Evolutionary conservation across 1,284 basidiomycete species (phyloP), one percentile per base, ranked within the genome.

Genomic region (Apiotrichum mycotoxinovorans): DNA sequence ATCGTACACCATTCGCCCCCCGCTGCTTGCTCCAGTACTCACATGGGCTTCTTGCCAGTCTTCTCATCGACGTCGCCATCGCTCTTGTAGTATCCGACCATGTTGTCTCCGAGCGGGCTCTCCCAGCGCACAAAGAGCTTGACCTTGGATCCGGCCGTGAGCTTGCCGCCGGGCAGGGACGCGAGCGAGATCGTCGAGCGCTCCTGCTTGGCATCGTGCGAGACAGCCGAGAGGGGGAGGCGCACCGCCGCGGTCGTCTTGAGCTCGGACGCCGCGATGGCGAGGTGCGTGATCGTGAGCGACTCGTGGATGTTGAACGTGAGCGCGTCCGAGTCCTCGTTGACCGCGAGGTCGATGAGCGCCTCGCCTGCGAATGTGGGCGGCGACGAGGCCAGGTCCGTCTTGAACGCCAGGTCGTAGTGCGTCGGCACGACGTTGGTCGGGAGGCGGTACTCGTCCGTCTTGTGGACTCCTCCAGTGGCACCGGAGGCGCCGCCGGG

Each of bases 321-420:
- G 66, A 95, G 78, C 12, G 77, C 77, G 14, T 68, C 60, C 2
- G 89, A 90, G 60, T 86, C 83, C 61, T 84, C 77, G 53, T 82
- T 76, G 54, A 95, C 79, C 57, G 90, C 82, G 58, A 97, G 79
- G 65, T 88, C 89, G 63, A 92, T 84, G 66, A 85, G 84, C 33
- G 87, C 89, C 56, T 87, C 82, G 42, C 94, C 94, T 40, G 85
- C 81, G 72, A 93, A 97, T 22, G 63, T 54, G 22, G 70, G 71
- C 22, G 77, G 82, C 52, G 84, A 80, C 25, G 82, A 81, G 60
- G 87, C 82, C 52, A 97, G 83, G 77, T 95, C 88, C 3, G 93
- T 94, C 73, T 80, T 87, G 76, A 95, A 80, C 48, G 85, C 87
- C 51, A 96, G 76, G 67, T 80, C 88, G 78, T 96, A 97, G 76